Percentiles rank a stretch among this genome's conserved stretches.
phyloP scores from a whole-genome alignment of 495 filamentous ascomycete species.

The Annulohypoxylon moriforme region DNA sequence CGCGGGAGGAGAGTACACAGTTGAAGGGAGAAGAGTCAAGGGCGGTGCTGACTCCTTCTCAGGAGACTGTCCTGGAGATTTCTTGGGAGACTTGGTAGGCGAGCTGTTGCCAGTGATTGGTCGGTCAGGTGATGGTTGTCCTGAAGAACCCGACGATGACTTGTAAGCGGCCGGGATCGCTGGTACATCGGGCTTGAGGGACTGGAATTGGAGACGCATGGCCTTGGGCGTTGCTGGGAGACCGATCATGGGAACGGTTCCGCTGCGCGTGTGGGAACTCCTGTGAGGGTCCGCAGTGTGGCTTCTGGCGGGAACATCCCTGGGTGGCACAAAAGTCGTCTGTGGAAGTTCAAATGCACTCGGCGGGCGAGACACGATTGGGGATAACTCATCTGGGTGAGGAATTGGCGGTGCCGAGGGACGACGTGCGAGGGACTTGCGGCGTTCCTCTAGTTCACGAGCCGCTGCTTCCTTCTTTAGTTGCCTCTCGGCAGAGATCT shows the following conservation, averaged over 20 bases:
- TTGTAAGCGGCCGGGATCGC: conserved; percentile 68
- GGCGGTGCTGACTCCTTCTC: conserved; percentile 39
- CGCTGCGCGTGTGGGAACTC: conserved; percentile 56
- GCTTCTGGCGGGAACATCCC: conserved; percentile 56
- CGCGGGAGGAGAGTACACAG: conserved; percentile 72
- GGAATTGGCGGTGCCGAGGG: conserved; percentile 83
- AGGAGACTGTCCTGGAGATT: conserved; percentile 47
- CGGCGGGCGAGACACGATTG: conserved; percentile 46
- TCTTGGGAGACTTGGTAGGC: conserved; percentile 42
- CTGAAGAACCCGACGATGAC: conserved; percentile 45
- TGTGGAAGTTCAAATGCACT: conserved; percentile 59
- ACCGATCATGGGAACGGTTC: conserved; percentile 68
- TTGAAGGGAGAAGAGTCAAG: conserved; percentile 65
- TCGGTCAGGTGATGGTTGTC: conserved; percentile 44
- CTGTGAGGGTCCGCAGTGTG: conserved; percentile 58
- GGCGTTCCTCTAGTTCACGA: conserved; percentile 86
- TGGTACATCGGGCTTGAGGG: conserved; percentile 71
- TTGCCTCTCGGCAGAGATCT: conserved; percentile 64
- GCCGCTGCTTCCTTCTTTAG: conserved; percentile 81
- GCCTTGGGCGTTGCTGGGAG: conserved; percentile 86
- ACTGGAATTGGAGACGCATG: conserved; percentile 81
- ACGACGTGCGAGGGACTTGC: conserved; percentile 81
- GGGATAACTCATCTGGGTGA: conserved; percentile 73
- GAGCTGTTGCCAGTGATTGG: conserved; percentile 39
- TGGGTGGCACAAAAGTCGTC: conserved; percentile 54